Conservation (phyloP, 257 asterid species). For the Solanum pennellii region DNA sequence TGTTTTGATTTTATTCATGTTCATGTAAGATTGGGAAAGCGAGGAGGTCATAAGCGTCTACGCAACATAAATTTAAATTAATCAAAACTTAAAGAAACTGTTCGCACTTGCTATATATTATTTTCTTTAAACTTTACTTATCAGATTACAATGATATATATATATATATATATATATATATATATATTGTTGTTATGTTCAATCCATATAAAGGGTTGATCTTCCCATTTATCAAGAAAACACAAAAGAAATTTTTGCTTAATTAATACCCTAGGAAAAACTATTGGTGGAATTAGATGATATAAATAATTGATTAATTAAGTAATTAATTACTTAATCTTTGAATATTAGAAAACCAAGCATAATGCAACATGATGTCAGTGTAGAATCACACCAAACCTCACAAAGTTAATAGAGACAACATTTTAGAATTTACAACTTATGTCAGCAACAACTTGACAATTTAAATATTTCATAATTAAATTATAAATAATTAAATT, state of each 20-base stretch:
- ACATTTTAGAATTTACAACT: neutral
- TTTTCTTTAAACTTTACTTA: neutral
- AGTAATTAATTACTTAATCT: neutral
- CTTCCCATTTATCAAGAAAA: neutral
- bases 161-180: too few species aligned
- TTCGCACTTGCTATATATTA: accelerated
- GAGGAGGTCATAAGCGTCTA: neutral
- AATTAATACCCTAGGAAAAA: neutral
- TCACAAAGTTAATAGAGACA: neutral
- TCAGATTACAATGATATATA: too few species aligned
- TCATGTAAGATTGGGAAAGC: neutral
- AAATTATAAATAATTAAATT: neutral
- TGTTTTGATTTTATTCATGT: neutral
- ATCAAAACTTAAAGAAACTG: accelerated
- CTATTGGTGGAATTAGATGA: neutral
- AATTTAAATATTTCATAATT: neutral
- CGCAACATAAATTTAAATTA: accelerated
- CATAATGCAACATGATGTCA: constrained; percentile 1
- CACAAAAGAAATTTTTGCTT: neutral
- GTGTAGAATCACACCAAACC: constrained; percentile 2
- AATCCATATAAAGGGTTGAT: neutral
- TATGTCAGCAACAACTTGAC: neutral
- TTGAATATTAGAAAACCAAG: neutral
- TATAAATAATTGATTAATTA: neutral
- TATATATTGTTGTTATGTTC: neutral